Percentiles rank a stretch among this genome's conserved stretches.
Conservation (phyloP, 129 eudicot species). For the Gnaphalium uliginosum region DNA sequence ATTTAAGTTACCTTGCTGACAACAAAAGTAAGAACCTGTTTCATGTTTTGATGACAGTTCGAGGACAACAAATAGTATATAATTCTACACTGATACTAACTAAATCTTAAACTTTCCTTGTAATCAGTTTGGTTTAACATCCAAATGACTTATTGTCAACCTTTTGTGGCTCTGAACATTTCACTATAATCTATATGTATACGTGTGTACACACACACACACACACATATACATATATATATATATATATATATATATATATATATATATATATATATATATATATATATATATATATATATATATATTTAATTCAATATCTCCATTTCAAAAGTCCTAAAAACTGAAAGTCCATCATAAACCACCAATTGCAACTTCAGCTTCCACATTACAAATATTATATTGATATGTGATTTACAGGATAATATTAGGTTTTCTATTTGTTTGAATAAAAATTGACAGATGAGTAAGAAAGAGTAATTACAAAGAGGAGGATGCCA, state of each 20-base stretch:
- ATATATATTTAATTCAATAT: too few relatives aligned
- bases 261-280: too few relatives aligned
- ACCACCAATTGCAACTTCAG: not conserved
- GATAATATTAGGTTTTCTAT: not conserved
- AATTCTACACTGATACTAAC: too few relatives aligned
- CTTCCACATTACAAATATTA: not conserved
- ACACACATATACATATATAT: too few relatives aligned
- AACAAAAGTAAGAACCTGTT: not conserved
- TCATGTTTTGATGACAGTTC: not conserved
- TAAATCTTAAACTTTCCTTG: not conserved
- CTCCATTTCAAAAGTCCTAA: too few relatives aligned
- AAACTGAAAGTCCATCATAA: not conserved
- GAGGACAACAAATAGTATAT: not conserved
- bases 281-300: too few relatives aligned
- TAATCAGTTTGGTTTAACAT: too few relatives aligned
- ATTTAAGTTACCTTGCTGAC: too few relatives aligned
- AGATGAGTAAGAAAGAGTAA: conserved; percentile 9
- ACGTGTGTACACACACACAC: too few relatives aligned
- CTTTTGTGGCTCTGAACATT: not conserved
- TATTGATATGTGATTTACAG: not conserved
- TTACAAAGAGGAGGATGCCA: conserved; percentile 73
- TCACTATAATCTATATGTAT: too few relatives aligned
- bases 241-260: too few relatives aligned
- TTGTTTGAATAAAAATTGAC: not conserved
- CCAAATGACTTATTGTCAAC: not conserved